Percentiles rank a stretch among this genome's conserved stretches.
Conservation (phyloP, 768 basidiomycete species). For the Boletus vinaceobasis region DNA sequence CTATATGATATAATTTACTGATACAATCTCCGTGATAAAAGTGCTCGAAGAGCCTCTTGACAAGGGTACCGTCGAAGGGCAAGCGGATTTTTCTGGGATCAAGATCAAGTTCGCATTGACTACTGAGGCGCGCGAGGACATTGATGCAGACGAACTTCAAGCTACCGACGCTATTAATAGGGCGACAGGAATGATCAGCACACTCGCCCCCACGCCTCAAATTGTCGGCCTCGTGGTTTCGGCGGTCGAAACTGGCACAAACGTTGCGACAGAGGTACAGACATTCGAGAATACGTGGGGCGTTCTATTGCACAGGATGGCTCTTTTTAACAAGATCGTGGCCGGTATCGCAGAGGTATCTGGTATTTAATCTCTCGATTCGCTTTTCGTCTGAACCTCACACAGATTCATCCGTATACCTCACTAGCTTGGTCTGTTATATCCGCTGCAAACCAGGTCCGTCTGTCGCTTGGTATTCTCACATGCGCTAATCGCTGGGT, state of each 20-base stretch:
- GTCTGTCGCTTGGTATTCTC: background rate
- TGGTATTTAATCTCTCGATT: background rate
- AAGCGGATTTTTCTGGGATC: background rate
- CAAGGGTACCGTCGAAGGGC: background rate
- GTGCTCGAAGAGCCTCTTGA: conserved; percentile 15
- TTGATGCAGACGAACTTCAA: conserved; percentile 11
- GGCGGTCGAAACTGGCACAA: background rate
- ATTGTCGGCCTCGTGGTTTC: background rate
- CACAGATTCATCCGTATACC: conserved; percentile 17
- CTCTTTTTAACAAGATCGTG: conserved; percentile 11
- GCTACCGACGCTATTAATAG: conserved; percentile 10
- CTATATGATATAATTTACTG: background rate
- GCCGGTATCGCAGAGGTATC: conserved; percentile 13
- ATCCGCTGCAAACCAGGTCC: conserved; percentile 19
- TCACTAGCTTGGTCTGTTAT: conserved; percentile 23
- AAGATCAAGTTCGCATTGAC: conserved; percentile 16
- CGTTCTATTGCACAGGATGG: conserved; percentile 10
- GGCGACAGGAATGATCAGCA: background rate
- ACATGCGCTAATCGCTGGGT: background rate
- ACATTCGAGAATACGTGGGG: conserved; percentile 20
- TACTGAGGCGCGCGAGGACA: background rate
- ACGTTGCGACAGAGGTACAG: conserved; percentile 1
- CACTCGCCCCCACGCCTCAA: background rate
- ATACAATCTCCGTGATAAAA: background rate
- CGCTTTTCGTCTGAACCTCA: background rate